Evolutionary conservation across 495 filamentous ascomycete genomes (phyloP).

Genomic region (Cetradonia linearis): DNA sequence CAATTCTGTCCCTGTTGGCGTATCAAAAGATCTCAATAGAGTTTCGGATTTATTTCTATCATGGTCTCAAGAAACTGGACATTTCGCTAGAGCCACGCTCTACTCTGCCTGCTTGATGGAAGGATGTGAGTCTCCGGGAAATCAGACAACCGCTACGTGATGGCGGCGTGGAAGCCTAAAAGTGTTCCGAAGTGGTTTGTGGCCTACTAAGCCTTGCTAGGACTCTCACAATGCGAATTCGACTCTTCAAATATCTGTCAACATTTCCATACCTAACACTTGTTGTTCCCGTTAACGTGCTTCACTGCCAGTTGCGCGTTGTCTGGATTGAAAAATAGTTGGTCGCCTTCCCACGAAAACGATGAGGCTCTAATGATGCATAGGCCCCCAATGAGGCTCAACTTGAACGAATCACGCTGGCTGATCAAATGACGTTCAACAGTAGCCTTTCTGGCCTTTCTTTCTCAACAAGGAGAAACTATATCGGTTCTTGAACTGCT

Average conservation of each 20-base stretch:
- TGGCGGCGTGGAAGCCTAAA: background rate
- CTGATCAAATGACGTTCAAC: background rate
- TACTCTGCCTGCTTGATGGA: background rate
- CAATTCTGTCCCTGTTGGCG: background rate
- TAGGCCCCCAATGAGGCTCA: conserved; percentile 3
- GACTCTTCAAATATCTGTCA: background rate
- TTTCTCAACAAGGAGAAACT: background rate
- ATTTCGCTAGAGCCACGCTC: too few relatives aligned
- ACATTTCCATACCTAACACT: background rate
- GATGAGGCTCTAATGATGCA: conserved; percentile 5
- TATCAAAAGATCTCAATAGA: background rate
- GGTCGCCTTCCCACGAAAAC: conserved; percentile 6
- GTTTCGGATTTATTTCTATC: too few relatives aligned
- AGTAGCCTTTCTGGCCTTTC: background rate
- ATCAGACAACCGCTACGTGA: background rate
- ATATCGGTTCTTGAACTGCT: background rate
- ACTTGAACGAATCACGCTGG: background rate
- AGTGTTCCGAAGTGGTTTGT: background rate
- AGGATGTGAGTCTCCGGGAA: background rate
- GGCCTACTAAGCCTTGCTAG: background rate
- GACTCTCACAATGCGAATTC: background rate
- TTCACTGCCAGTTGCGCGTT: too few relatives aligned
- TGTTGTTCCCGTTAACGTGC: background rate
- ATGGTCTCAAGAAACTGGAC: too few relatives aligned
- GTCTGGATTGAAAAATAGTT: background rate